phyloP scores from a whole-genome alignment of 2,329 filamentous ascomycete genomes.

The Fusarium abutilonis region DNA sequence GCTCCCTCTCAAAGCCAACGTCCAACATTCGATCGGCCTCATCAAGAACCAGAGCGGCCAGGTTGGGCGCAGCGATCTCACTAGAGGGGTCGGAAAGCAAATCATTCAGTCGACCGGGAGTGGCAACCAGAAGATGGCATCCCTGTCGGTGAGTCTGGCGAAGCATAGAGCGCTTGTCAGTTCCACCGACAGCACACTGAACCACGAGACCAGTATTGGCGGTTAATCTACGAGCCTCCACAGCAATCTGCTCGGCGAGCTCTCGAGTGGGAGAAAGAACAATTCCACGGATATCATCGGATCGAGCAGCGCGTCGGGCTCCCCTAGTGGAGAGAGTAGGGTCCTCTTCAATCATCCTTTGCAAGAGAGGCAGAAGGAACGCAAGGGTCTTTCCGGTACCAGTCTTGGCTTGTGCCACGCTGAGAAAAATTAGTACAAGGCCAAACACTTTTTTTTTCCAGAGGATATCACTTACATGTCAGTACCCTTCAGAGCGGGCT shows the following conservation, averaged over 20 bases:
- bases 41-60: slow-evolving; percentile 93
- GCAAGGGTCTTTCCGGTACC: slow-evolving; percentile 97
- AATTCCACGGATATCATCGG: slow-evolving; percentile 72
- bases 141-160: slow-evolving; percentile 74
- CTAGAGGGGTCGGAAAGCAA: slow-evolving; percentile 73
- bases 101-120: slow-evolving; percentile 87
- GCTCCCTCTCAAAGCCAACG: slow-evolving; percentile 80
- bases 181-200: slow-evolving; percentile 89
- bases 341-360: slow-evolving; percentile 76
- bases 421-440: slow-evolving; percentile 37
- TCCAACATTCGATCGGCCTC: slow-evolving; percentile 99
- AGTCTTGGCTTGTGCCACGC: slow-evolving; percentile 93
- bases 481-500: slow-evolving; percentile 77
- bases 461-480: slow-evolving; percentile 73
- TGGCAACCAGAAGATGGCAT: slow-evolving; percentile 90
- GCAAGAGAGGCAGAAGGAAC: slow-evolving; percentile 86
- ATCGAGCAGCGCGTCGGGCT: slow-evolving; percentile 51
- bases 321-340: slow-evolving; percentile 65
- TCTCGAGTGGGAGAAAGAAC: slow-evolving; percentile 84
- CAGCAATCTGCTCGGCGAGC: slow-evolving; percentile 81
- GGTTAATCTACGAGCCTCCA: slow-evolving; percentile 77
- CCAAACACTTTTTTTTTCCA: not conserved
- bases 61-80: slow-evolving; percentile 76
- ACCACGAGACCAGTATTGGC: slow-evolving; percentile 71
- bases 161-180: slow-evolving; percentile 77